These are phyloP conservation scores for Crithidia expoeki DNA, from an alignment of 208 protist genomes.

Conservation along the genomic window DNA sequence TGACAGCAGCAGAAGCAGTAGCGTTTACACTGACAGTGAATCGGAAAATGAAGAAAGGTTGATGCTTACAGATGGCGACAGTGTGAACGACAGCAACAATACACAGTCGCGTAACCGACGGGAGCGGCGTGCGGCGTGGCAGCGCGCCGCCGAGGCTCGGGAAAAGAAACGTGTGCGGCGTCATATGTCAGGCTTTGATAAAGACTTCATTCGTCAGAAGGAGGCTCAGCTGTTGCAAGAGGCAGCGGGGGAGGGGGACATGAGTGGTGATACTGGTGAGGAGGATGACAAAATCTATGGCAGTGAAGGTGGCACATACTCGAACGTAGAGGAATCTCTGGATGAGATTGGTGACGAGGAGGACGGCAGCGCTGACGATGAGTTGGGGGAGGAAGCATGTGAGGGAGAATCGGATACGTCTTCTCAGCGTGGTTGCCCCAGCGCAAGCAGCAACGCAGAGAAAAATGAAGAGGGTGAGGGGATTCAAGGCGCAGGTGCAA, in stretches of 20 bases:
- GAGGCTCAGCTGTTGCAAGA: constrained; percentile 32
- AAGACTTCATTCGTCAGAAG: constrained; percentile 22
- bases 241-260: constrained; percentile 15
- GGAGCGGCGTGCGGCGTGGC: constrained; percentile 14
- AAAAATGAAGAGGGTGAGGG: not conserved
- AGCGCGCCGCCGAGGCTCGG: constrained; percentile 16
- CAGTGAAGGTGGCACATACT: not conserved
- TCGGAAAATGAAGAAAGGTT: not conserved
- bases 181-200: constrained; percentile 42
- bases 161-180: constrained; percentile 25
- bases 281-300: not conserved
- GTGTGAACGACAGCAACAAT: not conserved
- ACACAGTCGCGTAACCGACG: not conserved
- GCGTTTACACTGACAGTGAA: not conserved
- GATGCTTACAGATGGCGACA: not conserved
- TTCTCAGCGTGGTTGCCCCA: too few relatives aligned
- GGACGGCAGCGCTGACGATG: not conserved
- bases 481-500: not conserved
- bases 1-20: not conserved
- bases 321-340: not conserved
- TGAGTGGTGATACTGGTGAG: constrained; percentile 1
- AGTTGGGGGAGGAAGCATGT: not conserved
- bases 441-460: too few relatives aligned
- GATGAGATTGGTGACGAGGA: not conserved
- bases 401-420: too few relatives aligned